These are phyloP conservation scores for Piedraia hortae DNA, from an alignment of 2,329 filamentous ascomycete genomes.

Conservation along the genomic window DNA sequence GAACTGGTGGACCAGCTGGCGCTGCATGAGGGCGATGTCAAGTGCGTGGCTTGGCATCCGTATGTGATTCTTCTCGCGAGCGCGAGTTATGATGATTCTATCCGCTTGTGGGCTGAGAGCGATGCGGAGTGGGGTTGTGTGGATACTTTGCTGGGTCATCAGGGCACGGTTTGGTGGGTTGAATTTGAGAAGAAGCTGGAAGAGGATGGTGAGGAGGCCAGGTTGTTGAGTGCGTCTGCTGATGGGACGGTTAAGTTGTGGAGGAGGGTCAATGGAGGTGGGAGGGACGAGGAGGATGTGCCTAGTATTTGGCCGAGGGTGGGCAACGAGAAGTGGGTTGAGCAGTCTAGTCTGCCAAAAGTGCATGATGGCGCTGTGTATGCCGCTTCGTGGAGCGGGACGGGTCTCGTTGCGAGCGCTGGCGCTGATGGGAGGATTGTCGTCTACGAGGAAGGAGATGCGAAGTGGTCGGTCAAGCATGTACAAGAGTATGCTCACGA, in stretches of 20 bases:
- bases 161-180: slow-evolving; percentile 70
- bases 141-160: slow-evolving; percentile 50
- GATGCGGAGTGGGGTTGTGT: slow-evolving; percentile 86
- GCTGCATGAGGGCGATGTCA: slow-evolving; percentile 88
- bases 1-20: slow-evolving; percentile 87
- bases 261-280: slow-evolving; percentile 32
- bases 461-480: slow-evolving; percentile 6
- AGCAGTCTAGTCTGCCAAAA: slow-evolving; percentile 46
- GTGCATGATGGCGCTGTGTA: slow-evolving; percentile 63
- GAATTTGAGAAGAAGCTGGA: slow-evolving; percentile 30
- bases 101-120: slow-evolving; percentile 73
- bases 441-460: slow-evolving; percentile 39
- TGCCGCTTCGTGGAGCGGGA: slow-evolving; percentile 56
- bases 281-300: slow-evolving; percentile 28
- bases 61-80: slow-evolving; percentile 54
- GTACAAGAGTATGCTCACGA: slow-evolving; percentile 42
- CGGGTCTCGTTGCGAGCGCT: slow-evolving; percentile 58
- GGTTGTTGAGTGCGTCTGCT: slow-evolving; percentile 63
- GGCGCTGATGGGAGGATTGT: slow-evolving; percentile 66
- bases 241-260: slow-evolving; percentile 59
- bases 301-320: slow-evolving; percentile 66
- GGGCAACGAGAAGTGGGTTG: slow-evolving; percentile 59
- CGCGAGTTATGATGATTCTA: slow-evolving; percentile 81
- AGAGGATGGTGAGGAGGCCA: slow-evolving; percentile 11
- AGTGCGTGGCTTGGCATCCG: slow-evolving; percentile 78